Conservation (phyloP, 2,329 filamentous ascomycete genomes). For the Chaetomiaceae sp. region DNA sequence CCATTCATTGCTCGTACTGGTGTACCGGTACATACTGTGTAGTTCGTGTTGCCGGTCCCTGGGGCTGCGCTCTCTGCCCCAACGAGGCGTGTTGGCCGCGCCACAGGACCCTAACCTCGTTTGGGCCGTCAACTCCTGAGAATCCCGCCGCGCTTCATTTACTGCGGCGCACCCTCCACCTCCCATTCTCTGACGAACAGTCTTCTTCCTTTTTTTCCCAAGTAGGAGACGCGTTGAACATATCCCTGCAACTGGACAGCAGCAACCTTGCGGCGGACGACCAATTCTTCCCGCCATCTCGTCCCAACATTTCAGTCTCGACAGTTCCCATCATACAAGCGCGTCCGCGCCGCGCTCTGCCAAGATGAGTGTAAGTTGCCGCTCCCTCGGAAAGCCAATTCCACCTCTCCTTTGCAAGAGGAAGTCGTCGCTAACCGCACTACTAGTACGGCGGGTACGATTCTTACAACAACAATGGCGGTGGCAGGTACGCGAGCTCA, state of each 20-base stretch:
- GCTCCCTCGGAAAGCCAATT: neutral
- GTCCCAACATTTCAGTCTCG: neutral
- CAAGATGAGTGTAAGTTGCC: constrained; percentile 15
- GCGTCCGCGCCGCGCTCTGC: constrained; percentile 12
- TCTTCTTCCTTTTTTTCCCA: neutral
- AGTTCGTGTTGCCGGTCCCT: too few species aligned
- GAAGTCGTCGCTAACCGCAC: neutral
- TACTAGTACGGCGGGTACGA: constrained; percentile 18
- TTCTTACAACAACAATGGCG: constrained; percentile 3
- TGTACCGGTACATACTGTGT: too few species aligned
- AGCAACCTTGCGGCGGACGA: too few species aligned
- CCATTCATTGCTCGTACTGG: too few species aligned
- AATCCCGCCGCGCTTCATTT: constrained; percentile 15
- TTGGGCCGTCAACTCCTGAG: constrained; percentile 22
- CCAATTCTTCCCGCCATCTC: too few species aligned
- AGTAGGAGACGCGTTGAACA: neutral
- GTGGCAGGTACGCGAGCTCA: constrained; percentile 8
- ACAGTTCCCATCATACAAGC: neutral
- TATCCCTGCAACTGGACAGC: too few species aligned
- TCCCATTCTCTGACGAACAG: neutral
- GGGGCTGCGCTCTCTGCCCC: neutral
- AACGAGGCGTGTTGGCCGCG: constrained; percentile 12
- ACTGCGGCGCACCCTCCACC: neutral
- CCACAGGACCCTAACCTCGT: constrained; percentile 22
- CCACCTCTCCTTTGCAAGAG: neutral